Evolutionary conservation across 2,329 filamentous ascomycete genomes (phyloP), one percentile per base, ranked within the genome.

Genomic region (Aspergillus calidoustus): DNA sequence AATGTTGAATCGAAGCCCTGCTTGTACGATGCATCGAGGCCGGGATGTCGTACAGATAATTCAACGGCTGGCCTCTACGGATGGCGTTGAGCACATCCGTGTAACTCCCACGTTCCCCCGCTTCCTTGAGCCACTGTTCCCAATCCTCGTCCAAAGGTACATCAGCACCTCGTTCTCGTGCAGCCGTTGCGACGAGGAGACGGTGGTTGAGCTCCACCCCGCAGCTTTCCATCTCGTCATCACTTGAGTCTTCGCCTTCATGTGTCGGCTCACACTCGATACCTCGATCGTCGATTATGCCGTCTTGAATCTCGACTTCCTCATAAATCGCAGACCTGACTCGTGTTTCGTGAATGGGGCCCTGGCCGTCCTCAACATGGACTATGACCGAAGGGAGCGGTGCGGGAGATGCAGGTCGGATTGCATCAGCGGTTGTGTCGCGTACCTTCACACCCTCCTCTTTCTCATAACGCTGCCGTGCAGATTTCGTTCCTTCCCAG

Each of bases 361-460:
- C 66, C 22, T 65, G 63, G 46, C 63, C 66, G 54, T 74, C 68
- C 5, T 76, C 68, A 44, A 66, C 69, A 57, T 78, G 74, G 25
- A 79, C 59, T 54, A 71, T 67, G 34, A 74, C 68, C 15, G 71
- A 70, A 7, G 75, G 76, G 3, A 61, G 70, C 49, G 70, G 69
- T n/a, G 70, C 64, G 34, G 82, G 81, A 15, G 83, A 79, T 68
- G 80, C 86, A 25, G 77, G 79, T 30, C 74, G 76, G 58, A 89
- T 84, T 57, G 83, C 82, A 64, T 85, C 80, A 38, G 84, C 86
- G 4, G 87, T 89, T 3, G 87, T 89, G 70, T 89, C 87, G 60
- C 77, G 75, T 47, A 89, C 86, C 50, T 78, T 83, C 41, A 85
- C 78, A n/a, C 83, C 81, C 74, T 87, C 84, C 69, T 89, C 86